Evolutionary conservation across 306 rosid genomes (phyloP).

Genomic region (Ziziphus jujuba): DNA sequence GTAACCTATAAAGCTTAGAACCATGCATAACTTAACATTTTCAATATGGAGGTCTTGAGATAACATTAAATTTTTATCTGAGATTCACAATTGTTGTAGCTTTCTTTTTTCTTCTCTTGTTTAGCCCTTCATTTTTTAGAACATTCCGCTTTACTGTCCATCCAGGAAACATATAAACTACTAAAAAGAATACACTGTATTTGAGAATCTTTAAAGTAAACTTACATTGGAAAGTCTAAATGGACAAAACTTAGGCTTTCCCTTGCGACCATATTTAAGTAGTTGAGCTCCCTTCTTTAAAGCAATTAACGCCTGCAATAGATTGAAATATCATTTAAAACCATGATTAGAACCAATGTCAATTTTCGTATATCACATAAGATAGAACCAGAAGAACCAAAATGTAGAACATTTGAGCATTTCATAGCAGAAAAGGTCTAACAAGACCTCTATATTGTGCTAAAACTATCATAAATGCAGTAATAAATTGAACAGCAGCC

Average conservation of each 20-base stretch:
- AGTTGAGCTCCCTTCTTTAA: slow-evolving; percentile 95
- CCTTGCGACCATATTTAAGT: slow-evolving; percentile 96
- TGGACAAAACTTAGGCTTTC: slow-evolving; percentile 96
- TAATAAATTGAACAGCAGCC: not conserved
- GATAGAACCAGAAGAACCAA: slow-evolving; percentile 8
- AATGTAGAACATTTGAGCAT: not conserved
- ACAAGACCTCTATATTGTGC: not conserved
- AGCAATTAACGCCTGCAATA: slow-evolving; percentile 72
- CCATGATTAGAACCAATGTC: slow-evolving; percentile 18
- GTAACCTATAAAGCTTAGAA: not conserved
- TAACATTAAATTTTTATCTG: not conserved
- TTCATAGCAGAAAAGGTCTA: slow-evolving; percentile 5
- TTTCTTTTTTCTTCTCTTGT: not conserved
- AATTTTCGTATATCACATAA: slow-evolving; percentile 5
- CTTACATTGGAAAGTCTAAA: slow-evolving; percentile 87
- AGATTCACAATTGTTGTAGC: no score
- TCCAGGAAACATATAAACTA: not conserved
- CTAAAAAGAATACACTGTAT: not conserved
- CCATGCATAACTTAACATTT: not conserved
- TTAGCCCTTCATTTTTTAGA: not conserved
- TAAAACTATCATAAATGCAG: not conserved
- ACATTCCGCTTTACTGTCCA: not conserved
- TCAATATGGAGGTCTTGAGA: not conserved
- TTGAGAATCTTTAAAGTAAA: slow-evolving; percentile 26
- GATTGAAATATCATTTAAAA: slow-evolving; percentile 23